Base-by-base conservation (phyloP, 495 filamentous ascomycete genomes). In the Penicillium cinerascens region DNA sequence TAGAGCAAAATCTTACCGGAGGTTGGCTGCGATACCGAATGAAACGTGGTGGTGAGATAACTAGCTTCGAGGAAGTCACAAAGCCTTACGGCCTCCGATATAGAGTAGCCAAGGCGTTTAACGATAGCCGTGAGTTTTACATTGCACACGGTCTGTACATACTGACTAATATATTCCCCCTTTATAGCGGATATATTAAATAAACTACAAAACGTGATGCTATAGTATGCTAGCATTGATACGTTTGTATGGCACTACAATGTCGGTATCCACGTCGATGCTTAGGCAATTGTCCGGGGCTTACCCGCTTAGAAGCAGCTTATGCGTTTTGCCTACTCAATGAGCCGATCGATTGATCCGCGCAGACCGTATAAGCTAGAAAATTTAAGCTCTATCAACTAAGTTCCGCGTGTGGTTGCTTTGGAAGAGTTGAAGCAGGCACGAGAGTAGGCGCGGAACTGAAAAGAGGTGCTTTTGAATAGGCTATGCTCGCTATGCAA, bases 201-300 rank as follows among this genome's bases (percentile, higher is more conserved):
- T 54, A 53, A 64, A 29, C 29, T 74, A 22, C 62, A 75, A 61
- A 74, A 74, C 44, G 52, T 73, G 4, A 75, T 73, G 40, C 51
- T 73, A 18, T 55, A 72, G 53, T 60, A 73, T 56, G 52, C 64
- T 20, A 66, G 51, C 25, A 73, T 70, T 38, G 43, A 62, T 42
- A 72, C 64, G 1, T 73, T 72, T 57, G 41, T 75, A 10, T 65
- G 63, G 46, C 58, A 73, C 51, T 72, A 73, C 46, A 61, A 57
- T 44, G 63, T 66, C 36, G 64, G 53, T 47, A 63, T 73, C 42
- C 47, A 68, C 35, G 52, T 69, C 36, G 60, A 75, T 52, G 48
- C 58, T n/a, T 50, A 67, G 55, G 67, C 55, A 20, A 66, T 72
- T 58, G 48, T 73, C 20, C 57, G 51, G 35, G 60, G 65, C 23